Conservation (phyloP, 1,139 yeast species). For the Ogataea hybrid region DNA sequence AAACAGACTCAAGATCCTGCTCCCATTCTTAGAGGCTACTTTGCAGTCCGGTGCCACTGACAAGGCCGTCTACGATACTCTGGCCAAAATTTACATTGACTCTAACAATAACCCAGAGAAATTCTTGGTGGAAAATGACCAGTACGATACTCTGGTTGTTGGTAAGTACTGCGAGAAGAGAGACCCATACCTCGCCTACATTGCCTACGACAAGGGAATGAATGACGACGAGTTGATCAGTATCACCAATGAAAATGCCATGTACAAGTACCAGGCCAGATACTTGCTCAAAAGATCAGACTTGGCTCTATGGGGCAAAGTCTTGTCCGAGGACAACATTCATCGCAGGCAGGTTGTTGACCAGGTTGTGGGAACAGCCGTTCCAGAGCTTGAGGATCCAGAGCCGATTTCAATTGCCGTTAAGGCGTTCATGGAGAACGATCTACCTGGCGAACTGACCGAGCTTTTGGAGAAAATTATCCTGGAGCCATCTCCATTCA, state of each 20-base stretch:
- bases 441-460: constrained; percentile 86
- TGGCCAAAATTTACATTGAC: constrained; percentile 97
- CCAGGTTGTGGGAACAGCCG: constrained; percentile 93
- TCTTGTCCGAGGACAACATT: constrained; percentile 68
- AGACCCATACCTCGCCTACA: constrained; percentile 96
- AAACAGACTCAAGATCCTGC: constrained; percentile 83
- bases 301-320: constrained; percentile 75
- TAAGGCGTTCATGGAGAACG: constrained; percentile 96
- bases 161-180: constrained; percentile 99
- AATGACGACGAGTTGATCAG: constrained; percentile 86
- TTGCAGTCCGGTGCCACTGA: constrained; percentile 87
- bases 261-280: constrained; percentile 99
- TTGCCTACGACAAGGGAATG: constrained; percentile 93
- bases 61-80: constrained; percentile 87
- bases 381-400: constrained; percentile 92
- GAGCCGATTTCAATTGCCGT: constrained; percentile 96
- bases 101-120: constrained; percentile 97
- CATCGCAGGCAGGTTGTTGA: constrained; percentile 92
- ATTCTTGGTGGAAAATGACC: constrained; percentile 85
- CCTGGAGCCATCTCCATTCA: constrained; percentile 95
- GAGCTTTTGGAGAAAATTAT: constrained; percentile 94
- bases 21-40: constrained; percentile 92
- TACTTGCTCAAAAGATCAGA: constrained; percentile 87
- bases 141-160: constrained; percentile 87
- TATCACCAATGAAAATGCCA: constrained; percentile 93